Base-by-base conservation (phyloP, 2,329 filamentous ascomycete genomes). In the Cadophora malorum region DNA sequence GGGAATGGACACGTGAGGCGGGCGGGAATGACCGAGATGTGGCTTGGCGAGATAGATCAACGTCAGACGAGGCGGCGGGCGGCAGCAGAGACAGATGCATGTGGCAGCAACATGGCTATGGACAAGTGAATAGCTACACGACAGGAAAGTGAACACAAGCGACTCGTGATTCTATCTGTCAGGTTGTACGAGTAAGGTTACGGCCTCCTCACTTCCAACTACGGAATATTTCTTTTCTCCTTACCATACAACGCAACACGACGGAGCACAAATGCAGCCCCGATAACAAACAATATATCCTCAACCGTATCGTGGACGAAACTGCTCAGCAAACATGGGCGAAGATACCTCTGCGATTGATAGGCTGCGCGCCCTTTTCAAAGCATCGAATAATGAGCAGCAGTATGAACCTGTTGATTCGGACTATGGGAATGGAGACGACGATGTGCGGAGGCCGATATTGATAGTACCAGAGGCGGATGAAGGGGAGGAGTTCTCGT, bases 401-500 rank as follows among this genome's bases (percentile, higher is more conserved):
- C 69, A 73, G 9, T 78, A 78, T 65, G 72, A 74, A 49, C 72
- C 71, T 41, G 58, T 76, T 23, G 69, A 70, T 25, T 65, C 65
- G 14, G 70, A 71, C 23, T 49, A 67, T 49, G 56, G 69, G 4
- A 67, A 71, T 66, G 62, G 64, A 28, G 66, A 72, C 47, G 67
- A 71, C 8, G 66, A 69, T 55, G 70, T 72, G n/a, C 65, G 67
- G 23, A 56, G 71, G 50, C 68, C 71, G 3, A 47, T 72, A 12
- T 28, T 73, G n/a, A 63, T 71, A 21, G 41, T 70, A 16, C 64
- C 67, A 6, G 70, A 72, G 14, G 53, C 65, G 1, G 31, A 63
- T 6, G 68, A 64, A 21, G 68, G 63, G 10, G 81, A 82, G 45
- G 83, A 84, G 21, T 97, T 97, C 81, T 97, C 93, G 70, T 94